Evolutionary conservation across 257 asterid species (phyloP).

Genomic region (Ilex asprella): DNA sequence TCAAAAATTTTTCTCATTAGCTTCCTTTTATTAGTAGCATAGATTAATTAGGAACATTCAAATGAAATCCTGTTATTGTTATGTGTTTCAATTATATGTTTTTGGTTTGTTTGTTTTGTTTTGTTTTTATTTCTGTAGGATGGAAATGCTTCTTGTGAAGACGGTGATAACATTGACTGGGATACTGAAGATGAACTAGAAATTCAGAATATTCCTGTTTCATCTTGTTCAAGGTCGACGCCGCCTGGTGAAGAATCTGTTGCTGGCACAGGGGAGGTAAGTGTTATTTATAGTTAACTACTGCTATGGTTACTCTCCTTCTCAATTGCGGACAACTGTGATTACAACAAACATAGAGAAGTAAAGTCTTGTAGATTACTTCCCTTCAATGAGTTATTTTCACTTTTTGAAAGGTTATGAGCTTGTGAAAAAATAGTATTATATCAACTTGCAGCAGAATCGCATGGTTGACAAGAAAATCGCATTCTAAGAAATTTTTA

Average conservation of each 20-base stretch:
- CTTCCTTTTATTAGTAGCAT: too few relatives aligned
- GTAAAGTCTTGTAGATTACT: neutral
- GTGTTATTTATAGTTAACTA: neutral
- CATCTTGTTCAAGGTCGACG: conserved; percentile 6
- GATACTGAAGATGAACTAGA: conserved; percentile 38
- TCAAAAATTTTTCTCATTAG: too few relatives aligned
- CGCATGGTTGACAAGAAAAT: too few relatives aligned
- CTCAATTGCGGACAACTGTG: neutral
- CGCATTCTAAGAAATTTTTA: too few relatives aligned
- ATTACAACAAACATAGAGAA: neutral
- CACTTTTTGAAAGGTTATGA: too few relatives aligned
- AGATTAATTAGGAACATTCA: too few relatives aligned
- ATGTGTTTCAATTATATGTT: too few relatives aligned
- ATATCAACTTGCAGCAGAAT: too few relatives aligned
- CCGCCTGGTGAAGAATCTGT: neutral
- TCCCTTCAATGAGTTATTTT: too few relatives aligned
- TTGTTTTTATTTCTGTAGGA: conserved; percentile 15
- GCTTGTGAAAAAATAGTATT: too few relatives aligned
- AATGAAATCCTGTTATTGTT: too few relatives aligned
- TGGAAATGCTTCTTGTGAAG: conserved; percentile 14
- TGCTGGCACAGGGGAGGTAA: conserved; percentile 12
- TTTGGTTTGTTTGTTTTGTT: neutral
- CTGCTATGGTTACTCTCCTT: neutral
- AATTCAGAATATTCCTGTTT: conserved; percentile 11
- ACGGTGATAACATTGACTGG: conserved; percentile 29